These are phyloP conservation scores for Lachnellula arida DNA, from an alignment of 2,329 filamentous ascomycete genomes.

Conservation along the genomic window DNA sequence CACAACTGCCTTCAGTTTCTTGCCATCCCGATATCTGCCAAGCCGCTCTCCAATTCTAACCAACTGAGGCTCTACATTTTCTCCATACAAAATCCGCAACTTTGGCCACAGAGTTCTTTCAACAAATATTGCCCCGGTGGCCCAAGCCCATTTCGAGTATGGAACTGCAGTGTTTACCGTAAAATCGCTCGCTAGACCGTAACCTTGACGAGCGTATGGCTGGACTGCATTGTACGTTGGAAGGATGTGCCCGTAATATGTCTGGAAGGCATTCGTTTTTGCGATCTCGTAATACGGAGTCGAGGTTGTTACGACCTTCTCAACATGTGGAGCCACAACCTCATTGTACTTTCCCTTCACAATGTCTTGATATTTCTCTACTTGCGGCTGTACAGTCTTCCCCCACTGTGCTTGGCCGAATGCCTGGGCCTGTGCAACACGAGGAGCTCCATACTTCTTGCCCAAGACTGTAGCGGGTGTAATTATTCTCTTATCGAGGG, in stretches of 20 bases:
- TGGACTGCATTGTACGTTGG: conserved; percentile 71
- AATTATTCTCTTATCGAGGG: conserved; percentile 59
- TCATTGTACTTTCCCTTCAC: conserved; percentile 64
- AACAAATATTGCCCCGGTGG: conserved; percentile 64
- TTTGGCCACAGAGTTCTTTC: conserved; percentile 77
- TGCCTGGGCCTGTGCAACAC: conserved; percentile 61
- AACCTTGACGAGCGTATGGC: conserved; percentile 69
- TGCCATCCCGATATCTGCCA: conserved; percentile 63
- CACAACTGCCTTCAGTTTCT: conserved; percentile 55
- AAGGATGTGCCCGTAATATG: conserved; percentile 67
- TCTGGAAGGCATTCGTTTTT: conserved; percentile 57
- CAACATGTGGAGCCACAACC: conserved; percentile 68
- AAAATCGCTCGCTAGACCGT: conserved; percentile 61
- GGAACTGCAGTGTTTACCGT: conserved; percentile 67
- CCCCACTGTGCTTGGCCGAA: conserved; percentile 72
- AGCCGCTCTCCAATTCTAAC: conserved; percentile 87
- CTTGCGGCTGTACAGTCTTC: conserved; percentile 68
- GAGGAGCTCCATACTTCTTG: conserved; percentile 70
- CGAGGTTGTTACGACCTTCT: conserved; percentile 51
- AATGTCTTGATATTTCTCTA: conserved; percentile 59
- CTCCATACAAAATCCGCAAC: conserved; percentile 72
- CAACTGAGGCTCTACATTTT: conserved; percentile 94
- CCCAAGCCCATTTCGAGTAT: conserved; percentile 65
- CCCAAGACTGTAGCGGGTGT: conserved; percentile 63
- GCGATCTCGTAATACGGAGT: conserved; percentile 70